Evolutionary conservation across 1,139 yeast genomes (phyloP), one percentile per base, ranked within the genome.

Genomic region (Candida glucosophila): DNA sequence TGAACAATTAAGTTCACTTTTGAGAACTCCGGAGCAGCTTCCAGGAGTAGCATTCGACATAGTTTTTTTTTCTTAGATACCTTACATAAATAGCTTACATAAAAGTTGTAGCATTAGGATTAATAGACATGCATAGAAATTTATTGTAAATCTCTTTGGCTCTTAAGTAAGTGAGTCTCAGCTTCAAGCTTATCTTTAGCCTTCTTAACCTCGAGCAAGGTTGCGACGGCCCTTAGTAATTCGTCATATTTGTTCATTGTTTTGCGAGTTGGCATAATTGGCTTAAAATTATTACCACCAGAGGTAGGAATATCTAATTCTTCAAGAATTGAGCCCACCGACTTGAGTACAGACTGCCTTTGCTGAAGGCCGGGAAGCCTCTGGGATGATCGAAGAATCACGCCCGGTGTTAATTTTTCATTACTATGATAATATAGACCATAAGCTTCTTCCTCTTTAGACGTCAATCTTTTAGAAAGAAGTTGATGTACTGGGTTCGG

Each of bases 181-280:
- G 93, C 75, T 35, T 83, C 92, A 12, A 86, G 58, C 53, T 86
- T 86, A 51, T 90, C 98, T 19, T 74, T 73, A 28, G 85, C 95
- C 48, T 76, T 80, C 55, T 90, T 90, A 7, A 90, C 67, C 32
- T 90, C 97, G 29, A 88, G 58, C 33, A 90, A 58, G 3, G 80
- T 71, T 7, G 77, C 77, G 21, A 85, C 82, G 1, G 79, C 66
- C 36, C 79, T 74, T 30, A 82, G 67, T 27, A 90, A 54, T 33
- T 76, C 77, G 41, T 90, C 97, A 48, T 81, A 88, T 44, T 74
- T 77, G 6, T 77, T 67, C 55, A 85, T 73, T 1, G 92, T 86
- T 31, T 68, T 74, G 22, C 81, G 73, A 0, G 98, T 83, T 3
- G 95, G 93, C 81, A 92, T 79, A 1, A 77, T 75, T 1, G 98